Base-by-base conservation (phyloP, 257 asterid genomes). In the Schizonepeta tenuifolia region DNA sequence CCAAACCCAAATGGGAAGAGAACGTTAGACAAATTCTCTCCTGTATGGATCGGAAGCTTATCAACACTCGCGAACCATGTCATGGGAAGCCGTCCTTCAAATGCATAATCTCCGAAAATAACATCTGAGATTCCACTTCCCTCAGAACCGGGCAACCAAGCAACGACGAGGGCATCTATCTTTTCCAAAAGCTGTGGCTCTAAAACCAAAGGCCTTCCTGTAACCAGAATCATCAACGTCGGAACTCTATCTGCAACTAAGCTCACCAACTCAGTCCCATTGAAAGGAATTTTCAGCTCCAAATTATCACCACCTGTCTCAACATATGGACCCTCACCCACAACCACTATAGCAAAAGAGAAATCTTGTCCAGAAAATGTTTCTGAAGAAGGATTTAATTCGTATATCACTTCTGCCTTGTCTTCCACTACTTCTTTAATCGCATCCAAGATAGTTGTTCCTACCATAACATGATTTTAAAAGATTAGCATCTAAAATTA, bases 71-170 rank as follows among this genome's bases (percentile, higher is more conserved):
- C 90, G 46, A 92, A 87, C 98, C 98, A 92, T 9, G 96, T 84
- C 91, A 90, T 72, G 0, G 96, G 96, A 22, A 92, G 93, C 20
- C 64, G 80, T 46, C 98, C 98, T 14, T 86, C 81, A 36, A 92
- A 90, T 58, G 75, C 85, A 60, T 83, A 75, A 78, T 90, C 95
- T 58, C 97, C 97, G 2, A 87, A 92, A 10, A 90, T 77, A 20
- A 87, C 93, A 60, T 90, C 98, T 8, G 95, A 77, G 31, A 92
- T 87, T 69, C 98, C 98, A 13, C 72, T 70, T 24, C 97, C 97
- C 79, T 92, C 96, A 1, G 90, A 83, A 47, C 98, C 98, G 1
- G 97, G 98, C 75, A 92, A 53, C 98, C 98, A 92, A 40, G 96
- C 98, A 67, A 83, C 90, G 9, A 88, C 83, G 0, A 92, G 64